These are phyloP conservation scores for Cicer chorassanicum DNA, from an alignment of 306 rosid genomes.

Conservation along the genomic window DNA sequence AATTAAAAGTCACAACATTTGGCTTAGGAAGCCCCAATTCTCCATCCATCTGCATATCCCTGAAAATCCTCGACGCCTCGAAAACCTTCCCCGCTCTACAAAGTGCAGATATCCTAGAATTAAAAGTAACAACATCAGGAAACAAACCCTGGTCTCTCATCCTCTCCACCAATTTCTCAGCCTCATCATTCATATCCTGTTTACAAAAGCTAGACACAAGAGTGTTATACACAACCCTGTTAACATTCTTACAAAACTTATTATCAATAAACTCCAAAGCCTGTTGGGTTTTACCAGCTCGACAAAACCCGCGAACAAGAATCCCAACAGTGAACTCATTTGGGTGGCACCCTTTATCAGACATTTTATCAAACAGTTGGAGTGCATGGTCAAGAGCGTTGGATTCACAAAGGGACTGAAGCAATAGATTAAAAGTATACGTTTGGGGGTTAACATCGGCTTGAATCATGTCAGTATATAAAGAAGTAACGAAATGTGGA, in stretches of 20 bases:
- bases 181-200: constrained; percentile 66
- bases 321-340: constrained; percentile 75
- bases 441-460: constrained; percentile 70
- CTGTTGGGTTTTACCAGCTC: constrained; percentile 50
- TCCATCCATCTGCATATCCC: constrained; percentile 83
- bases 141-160: constrained; percentile 67
- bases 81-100: constrained; percentile 71
- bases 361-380: constrained; percentile 81
- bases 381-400: constrained; percentile 64
- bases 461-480: constrained; percentile 78
- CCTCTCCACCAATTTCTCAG: constrained; percentile 79
- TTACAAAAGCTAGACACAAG: constrained; percentile 76
- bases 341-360: constrained; percentile 72
- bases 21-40: constrained; percentile 85
- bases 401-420: constrained; percentile 59
- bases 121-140: constrained; percentile 85
- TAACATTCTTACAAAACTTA: constrained; percentile 18
- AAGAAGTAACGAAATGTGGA: constrained; percentile 57
- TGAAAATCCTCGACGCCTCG: constrained; percentile 88
- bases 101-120: constrained; percentile 89
- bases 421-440: constrained; percentile 76
- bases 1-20: constrained; percentile 66
- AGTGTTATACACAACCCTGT: constrained; percentile 75
- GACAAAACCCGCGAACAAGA: constrained; percentile 85
- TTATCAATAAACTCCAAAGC: constrained; percentile 54